Conservation (phyloP, 495 filamentous ascomycete species). For the Melanomma pulvis-pyrius region DNA sequence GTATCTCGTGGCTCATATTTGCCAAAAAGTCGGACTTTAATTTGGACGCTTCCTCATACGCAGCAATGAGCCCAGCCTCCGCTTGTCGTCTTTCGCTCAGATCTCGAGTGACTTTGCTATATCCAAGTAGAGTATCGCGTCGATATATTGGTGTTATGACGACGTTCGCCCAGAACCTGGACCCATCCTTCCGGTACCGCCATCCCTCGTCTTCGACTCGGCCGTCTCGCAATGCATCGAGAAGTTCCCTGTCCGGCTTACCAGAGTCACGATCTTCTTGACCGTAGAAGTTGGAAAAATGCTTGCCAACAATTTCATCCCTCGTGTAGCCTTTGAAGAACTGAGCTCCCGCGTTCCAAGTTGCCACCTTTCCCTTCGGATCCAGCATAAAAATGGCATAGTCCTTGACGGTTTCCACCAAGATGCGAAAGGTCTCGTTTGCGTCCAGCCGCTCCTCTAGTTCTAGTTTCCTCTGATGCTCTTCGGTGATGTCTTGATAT, state of each 20-base stretch:
- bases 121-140: constrained; percentile 61
- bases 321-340: constrained; percentile 61
- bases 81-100: constrained; percentile 63
- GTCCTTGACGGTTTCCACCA: constrained; percentile 67
- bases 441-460: constrained; percentile 51
- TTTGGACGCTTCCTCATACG: constrained; percentile 67
- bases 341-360: constrained; percentile 65
- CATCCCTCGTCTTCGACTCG: constrained; percentile 67
- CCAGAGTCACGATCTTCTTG: constrained; percentile 54
- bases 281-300: constrained; percentile 67
- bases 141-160: constrained; percentile 64
- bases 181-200: constrained; percentile 65
- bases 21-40: constrained; percentile 70
- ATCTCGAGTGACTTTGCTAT: constrained; percentile 67
- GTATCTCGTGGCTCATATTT: constrained; percentile 60
- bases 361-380: constrained; percentile 58
- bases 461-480: constrained; percentile 17
- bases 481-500: constrained; percentile 27
- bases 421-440: constrained; percentile 63
- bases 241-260: constrained; percentile 61
- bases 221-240: constrained; percentile 61
- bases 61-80: constrained; percentile 60
- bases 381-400: constrained; percentile 72
- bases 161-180: constrained; percentile 69
- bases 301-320: constrained; percentile 62